phyloP scores from a whole-genome alignment of 805 yeast species.

The Sugiyamaella smithiae region DNA sequence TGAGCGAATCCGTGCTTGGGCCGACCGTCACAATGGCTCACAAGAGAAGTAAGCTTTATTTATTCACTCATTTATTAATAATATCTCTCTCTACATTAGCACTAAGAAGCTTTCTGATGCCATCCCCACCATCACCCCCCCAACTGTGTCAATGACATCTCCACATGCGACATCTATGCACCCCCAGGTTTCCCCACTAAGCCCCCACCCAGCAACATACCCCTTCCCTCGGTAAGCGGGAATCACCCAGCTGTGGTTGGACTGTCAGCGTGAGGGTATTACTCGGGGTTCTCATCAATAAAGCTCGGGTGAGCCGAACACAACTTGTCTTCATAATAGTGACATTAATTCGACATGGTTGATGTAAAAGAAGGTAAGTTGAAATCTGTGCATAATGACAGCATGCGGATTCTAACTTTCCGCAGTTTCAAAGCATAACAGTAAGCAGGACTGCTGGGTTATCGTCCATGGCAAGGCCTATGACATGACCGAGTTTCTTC shows the following conservation, averaged over 20 bases:
- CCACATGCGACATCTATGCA: too few species aligned
- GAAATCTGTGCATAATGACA: not conserved
- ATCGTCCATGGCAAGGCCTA: slow-evolving; percentile 75
- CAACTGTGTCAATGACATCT: too few species aligned
- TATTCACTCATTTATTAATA: not conserved
- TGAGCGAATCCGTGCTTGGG: slow-evolving; percentile 56
- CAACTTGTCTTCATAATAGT: not conserved
- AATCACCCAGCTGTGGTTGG: too few species aligned
- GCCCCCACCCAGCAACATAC: not conserved
- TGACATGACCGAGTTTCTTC: slow-evolving; percentile 63
- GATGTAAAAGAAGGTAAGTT: slow-evolving; percentile 23
- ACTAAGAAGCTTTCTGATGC: too few species aligned
- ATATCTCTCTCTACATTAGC: not conserved
- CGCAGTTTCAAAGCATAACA: slow-evolving; percentile 50
- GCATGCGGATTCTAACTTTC: slow-evolving; percentile 25
- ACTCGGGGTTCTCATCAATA: too few species aligned
- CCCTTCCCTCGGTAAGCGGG: not conserved
- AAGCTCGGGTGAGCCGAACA: not conserved
- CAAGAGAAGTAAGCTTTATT: not conserved
- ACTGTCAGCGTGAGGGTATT: too few species aligned
- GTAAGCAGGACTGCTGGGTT: slow-evolving; percentile 74
- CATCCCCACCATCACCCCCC: not conserved
- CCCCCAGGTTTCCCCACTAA: too few species aligned
- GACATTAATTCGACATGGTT: slow-evolving; percentile 9
- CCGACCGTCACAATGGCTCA: slow-evolving; percentile 47